phyloP scores from a whole-genome alignment of 768 basidiomycete genomes.

The Russula earlei region DNA sequence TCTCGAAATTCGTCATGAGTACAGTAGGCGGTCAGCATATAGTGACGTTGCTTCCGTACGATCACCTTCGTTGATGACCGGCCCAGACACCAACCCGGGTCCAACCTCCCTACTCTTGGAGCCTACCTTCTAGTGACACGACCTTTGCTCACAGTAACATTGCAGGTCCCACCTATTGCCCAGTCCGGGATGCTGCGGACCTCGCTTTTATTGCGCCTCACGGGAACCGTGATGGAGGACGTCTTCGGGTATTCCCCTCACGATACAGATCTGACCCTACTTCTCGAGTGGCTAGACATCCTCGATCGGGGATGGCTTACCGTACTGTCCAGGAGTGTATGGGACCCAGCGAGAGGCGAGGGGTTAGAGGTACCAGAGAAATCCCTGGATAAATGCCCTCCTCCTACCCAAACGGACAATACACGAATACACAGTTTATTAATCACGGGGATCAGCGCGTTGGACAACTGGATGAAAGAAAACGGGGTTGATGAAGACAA shows the following conservation, averaged over 20 bases:
- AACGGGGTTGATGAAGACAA: slow-evolving; percentile 23
- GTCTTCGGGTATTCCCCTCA: slow-evolving; percentile 55
- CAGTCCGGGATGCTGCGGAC: slow-evolving; percentile 61
- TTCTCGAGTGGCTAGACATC: slow-evolving; percentile 67
- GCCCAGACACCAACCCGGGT: slow-evolving; percentile 40
- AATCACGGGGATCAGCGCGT: slow-evolving; percentile 42
- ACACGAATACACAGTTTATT: slow-evolving; percentile 63
- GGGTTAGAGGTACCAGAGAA: slow-evolving; percentile 37
- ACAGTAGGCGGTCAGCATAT: slow-evolving; percentile 60
- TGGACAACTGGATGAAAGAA: slow-evolving; percentile 62
- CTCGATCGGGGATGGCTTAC: slow-evolving; percentile 68
- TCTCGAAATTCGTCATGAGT: slow-evolving; percentile 47
- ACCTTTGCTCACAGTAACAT: slow-evolving; percentile 47
- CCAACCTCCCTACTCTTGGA: slow-evolving; percentile 46
- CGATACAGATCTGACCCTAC: slow-evolving; percentile 37
- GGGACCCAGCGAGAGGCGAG: slow-evolving; percentile 44
- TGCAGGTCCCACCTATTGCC: slow-evolving; percentile 67
- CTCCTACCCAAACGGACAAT: slow-evolving; percentile 59
- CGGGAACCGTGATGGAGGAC: slow-evolving; percentile 51
- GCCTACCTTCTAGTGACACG: slow-evolving; percentile 52
- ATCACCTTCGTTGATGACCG: not conserved
- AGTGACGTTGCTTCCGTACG: not conserved
- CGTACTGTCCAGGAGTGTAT: slow-evolving; percentile 61
- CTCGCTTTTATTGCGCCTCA: slow-evolving; percentile 59
- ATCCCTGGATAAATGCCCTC: slow-evolving; percentile 31